Evolutionary conservation across 2,329 filamentous ascomycete species (phyloP), one percentile per base, ranked within the genome.

Genomic region (Neofusicoccum laricinum): DNA sequence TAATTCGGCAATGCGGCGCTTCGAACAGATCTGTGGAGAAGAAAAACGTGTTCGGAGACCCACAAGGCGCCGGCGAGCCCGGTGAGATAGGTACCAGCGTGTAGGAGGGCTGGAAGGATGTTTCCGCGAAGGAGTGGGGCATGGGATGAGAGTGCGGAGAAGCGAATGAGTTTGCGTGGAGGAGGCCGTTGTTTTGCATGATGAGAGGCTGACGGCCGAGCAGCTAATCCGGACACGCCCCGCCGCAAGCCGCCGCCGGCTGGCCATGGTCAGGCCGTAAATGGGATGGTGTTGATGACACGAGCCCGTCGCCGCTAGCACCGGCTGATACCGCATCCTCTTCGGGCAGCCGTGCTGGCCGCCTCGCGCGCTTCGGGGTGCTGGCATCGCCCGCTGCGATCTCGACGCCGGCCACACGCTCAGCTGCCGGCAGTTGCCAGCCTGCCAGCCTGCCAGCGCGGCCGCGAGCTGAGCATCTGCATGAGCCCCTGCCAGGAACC

Each of bases 11-110:
- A 45, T 19, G 21, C 12, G 14, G 38, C 21, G 21, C 53, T 45
- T 32, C 25, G 40, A 11, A 21, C 48, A 6, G 48, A 50, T 50
- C 48, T 15, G 25, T 50, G 25, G 48, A 50, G 48, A 32, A 4
- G 45, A 12, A 11, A 41, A 30, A 40, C 34, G 51, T 55, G 34
- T 41, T 12, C 51, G 34, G 17, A 19, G 36, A 8, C 21, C 53
- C 53, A 58, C 53, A n/a, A 17, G 38, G 53, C 38, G 40, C 21
- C 53, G 53, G 53, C 53, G 53, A 58, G 53, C 17, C 53, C 53
- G 53, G 32, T 3, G 19, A 17, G 21, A 30, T 30, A 30, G 25
- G 36, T 19, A n/a, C 11, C 36, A 41, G 4, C 10, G 38, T 14
- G 21, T 14, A 17, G n/a, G 53, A 58, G 40, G n/a, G 51, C 51